These are phyloP conservation scores for Mucor indicus DNA, from an alignment of 371 early-diverging fungal genomes.

Conservation along the genomic window DNA sequence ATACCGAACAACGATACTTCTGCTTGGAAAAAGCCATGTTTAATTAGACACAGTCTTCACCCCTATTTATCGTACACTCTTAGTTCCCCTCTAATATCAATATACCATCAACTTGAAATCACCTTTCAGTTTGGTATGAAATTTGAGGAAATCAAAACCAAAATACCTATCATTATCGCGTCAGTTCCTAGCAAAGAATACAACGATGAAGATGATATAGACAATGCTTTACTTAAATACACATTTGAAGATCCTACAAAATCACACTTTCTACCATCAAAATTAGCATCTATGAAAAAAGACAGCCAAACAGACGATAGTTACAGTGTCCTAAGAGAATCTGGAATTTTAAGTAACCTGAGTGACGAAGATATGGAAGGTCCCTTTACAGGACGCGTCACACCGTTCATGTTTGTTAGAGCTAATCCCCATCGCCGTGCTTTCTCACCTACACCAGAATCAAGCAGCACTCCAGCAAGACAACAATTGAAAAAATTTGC, in stretches of 20 bases:
- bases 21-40: slow-evolving; percentile 31
- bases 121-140: slow-evolving; percentile 38
- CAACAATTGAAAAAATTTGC: slow-evolving; percentile 17
- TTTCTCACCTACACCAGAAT: slow-evolving; percentile 2
- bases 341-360: not conserved
- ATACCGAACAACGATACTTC: slow-evolving; percentile 17
- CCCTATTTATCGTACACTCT: slow-evolving; percentile 27
- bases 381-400: not conserved
- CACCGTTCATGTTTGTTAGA: not conserved
- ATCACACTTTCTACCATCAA: slow-evolving; percentile 2
- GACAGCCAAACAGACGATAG: not conserved
- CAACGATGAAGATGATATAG: too few species aligned
- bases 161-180: slow-evolving; percentile 34
- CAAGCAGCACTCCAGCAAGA: not conserved
- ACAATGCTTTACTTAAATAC: slow-evolving; percentile 20
- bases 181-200: slow-evolving; percentile 25
- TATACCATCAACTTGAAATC: slow-evolving; percentile 39
- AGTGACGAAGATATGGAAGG: slow-evolving; percentile 3
- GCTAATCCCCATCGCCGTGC: not conserved
- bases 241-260: slow-evolving; percentile 18
- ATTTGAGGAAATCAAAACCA: slow-evolving; percentile 31
- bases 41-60: slow-evolving; percentile 29
- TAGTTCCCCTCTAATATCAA: slow-evolving; percentile 34
- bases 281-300: slow-evolving; percentile 8
- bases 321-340: slow-evolving; percentile 10